Base-by-base conservation (phyloP, 2,329 filamentous ascomycete species). In the Ophiostoma sp. region DNA sequence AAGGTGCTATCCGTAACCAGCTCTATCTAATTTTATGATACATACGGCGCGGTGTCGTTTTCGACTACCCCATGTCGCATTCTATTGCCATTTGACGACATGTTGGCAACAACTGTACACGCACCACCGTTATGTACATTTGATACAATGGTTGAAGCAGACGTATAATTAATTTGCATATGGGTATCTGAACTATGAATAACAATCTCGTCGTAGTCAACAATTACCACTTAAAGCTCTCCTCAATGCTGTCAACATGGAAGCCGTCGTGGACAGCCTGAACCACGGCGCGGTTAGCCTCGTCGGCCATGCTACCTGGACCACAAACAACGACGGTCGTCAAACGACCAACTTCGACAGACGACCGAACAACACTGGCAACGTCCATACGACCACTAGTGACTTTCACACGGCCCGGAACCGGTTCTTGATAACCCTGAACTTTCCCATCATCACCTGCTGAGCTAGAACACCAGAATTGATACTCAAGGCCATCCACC, bases 251-350 rank as follows among this genome's bases (percentile, higher is more conserved):
- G n/a, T 63, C 69, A 19, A 63, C 69, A 6, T 22, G 39, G 25
- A 63, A 71, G 19, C 70, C 70, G 48, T 66, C 45, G 8, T 9
- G 22, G 15, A 69, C 28, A 1, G 39, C 42, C 45, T 69, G 66
- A 2, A 55, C 48, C 11, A 69, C 66, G n/a, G 45, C 48, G 11
- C 66, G 45, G 66, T 69, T 69, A 2, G 66, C n/a, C 11, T 36
- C 66, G 12, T 55, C 66, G 19, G 66, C 66, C 66, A 69, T 69
- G 31, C 28, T 31, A 22, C 48, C 31, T 3, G 66, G 66, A 9
- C 66, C 66, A 28, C 66, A 69, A 19, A 69, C 66, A 39, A 55
- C 66, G 9, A 69, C 66, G 17, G 66, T 69, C 48, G 48, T 69
- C 25, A 69, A 1, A 0, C 66, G 66, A 0, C 66, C 66, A 5